Percentiles rank a stretch among this genome's conserved stretches.
Conservation (phyloP, 179 eudicot species). For the Sideroxylon spinosum region DNA sequence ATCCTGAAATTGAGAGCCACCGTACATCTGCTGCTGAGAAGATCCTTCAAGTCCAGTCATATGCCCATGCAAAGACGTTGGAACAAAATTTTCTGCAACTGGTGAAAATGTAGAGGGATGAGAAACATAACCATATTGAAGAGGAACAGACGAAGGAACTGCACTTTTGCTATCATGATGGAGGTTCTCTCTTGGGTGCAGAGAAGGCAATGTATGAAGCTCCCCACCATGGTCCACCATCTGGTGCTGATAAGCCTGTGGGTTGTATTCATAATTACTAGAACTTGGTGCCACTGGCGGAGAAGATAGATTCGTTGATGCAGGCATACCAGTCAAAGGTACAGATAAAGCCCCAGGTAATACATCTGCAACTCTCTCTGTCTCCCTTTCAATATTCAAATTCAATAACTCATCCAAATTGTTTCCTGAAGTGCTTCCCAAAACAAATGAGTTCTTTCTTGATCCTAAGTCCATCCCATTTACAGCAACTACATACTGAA, state of each 20-base stretch:
- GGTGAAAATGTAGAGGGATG: conserved; percentile 27
- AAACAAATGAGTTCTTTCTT: conserved; percentile 42
- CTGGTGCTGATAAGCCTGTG: conserved; percentile 15
- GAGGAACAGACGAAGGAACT: conserved; percentile 15
- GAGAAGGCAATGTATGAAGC: conserved; percentile 8
- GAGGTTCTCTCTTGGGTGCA: conserved; percentile 15
- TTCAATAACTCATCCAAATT: conserved; percentile 49
- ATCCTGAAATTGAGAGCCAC: conserved; percentile 15
- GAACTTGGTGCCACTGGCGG: conserved; percentile 9
- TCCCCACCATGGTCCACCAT: conserved; percentile 13
- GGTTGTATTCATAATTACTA: conserved; percentile 10
- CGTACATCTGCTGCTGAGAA: conserved; percentile 27
- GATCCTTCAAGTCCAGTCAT: conserved; percentile 26
- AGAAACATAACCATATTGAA: conserved; percentile 29
- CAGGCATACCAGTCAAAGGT: conserved; percentile 15
- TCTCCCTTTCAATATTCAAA: conserved; percentile 16
- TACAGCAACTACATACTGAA: conserved; percentile 78
- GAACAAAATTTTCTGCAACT: conserved; percentile 27
- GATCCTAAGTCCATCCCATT: conserved; percentile 75
- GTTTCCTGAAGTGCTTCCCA: conserved; percentile 50
- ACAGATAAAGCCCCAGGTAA: conserved; percentile 4
- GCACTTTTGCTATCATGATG: conserved; percentile 13
- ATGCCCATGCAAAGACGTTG: conserved; percentile 23
- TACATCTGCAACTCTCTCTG: background rate
- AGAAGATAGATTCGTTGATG: conserved; percentile 11